phyloP scores from a whole-genome alignment of 805 yeast species.

The Brettanomyces sp. region DNA sequence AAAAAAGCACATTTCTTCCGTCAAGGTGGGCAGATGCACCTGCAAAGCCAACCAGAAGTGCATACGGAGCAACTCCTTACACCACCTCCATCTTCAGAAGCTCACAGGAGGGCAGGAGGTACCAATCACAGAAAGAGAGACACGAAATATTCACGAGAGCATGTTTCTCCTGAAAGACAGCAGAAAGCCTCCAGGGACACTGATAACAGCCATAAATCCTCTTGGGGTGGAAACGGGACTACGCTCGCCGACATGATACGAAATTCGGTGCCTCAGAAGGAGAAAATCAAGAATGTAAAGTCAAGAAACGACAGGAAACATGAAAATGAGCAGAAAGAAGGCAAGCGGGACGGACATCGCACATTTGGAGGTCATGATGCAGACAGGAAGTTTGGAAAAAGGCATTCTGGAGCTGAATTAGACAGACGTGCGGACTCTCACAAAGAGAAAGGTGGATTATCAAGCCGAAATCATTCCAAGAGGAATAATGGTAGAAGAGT shows the following conservation, averaged over 20 bases:
- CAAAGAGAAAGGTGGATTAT: too few species aligned
- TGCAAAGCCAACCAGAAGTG: too few species aligned
- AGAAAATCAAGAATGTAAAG: not conserved
- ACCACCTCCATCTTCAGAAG: not conserved
- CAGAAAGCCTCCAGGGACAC: too few species aligned
- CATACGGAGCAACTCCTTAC: not conserved
- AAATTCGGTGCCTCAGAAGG: not conserved
- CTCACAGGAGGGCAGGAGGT: not conserved
- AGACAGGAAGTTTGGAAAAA: too few species aligned
- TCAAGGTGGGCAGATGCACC: conserved; percentile 5
- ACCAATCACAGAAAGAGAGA: not conserved
- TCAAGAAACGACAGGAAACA: not conserved
- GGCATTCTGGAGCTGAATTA: too few species aligned
- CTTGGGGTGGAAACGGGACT: too few species aligned
- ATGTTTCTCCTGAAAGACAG: too few species aligned
- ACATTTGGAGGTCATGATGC: too few species aligned
- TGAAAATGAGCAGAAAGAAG: not conserved
- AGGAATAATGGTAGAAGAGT: not conserved
- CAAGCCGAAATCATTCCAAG: too few species aligned
- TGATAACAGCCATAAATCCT: too few species aligned
- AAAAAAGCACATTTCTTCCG: not conserved
- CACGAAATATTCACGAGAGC: not conserved
- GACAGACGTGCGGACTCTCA: too few species aligned
- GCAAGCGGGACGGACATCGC: too few species aligned
- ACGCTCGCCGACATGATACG: not conserved